These are phyloP conservation scores for Phytophthora tubulina DNA, from an alignment of 352 stramenopile species.

Conservation along the genomic window DNA sequence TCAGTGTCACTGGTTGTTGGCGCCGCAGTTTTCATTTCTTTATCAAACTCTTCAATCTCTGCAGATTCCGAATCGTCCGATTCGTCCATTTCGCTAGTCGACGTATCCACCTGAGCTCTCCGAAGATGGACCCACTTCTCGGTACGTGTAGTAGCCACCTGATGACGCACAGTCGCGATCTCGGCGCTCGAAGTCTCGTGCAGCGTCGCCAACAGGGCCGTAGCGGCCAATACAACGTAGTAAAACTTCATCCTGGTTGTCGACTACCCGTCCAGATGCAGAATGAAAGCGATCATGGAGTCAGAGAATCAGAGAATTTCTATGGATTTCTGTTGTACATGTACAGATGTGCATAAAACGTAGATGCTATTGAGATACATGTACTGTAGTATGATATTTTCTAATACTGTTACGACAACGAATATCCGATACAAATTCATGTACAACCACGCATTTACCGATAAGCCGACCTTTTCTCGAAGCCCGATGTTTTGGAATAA, in stretches of 20 bases:
- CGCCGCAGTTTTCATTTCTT: constrained; percentile 11
- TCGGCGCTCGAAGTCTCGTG: constrained; percentile 1
- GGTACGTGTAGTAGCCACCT: constrained; percentile 18
- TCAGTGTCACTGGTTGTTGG: constrained; percentile 2
- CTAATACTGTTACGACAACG: no score
- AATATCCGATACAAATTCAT: no score
- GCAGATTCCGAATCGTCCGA: neutral
- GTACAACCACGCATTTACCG: no score
- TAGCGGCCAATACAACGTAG: constrained; percentile 6
- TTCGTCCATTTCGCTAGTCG: constrained; percentile 11
- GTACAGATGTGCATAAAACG: constrained; percentile 4
- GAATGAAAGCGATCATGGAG: constrained; percentile 29
- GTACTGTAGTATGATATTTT: no score
- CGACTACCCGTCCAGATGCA: constrained; percentile 7
- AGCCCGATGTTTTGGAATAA: no score
- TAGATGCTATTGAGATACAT: no score
- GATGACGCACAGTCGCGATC: neutral
- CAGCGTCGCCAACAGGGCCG: constrained; percentile 13
- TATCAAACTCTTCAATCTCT: constrained; percentile 2
- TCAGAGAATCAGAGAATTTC: no score
- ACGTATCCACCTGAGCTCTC: constrained; percentile 14
- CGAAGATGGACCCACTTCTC: constrained; percentile 29
- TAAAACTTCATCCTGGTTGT: constrained; percentile 25
- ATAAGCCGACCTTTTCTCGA: no score
- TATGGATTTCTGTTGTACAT: no score